Conservation (phyloP, 805 yeast genomes). For the Ascoidea tarda region DNA sequence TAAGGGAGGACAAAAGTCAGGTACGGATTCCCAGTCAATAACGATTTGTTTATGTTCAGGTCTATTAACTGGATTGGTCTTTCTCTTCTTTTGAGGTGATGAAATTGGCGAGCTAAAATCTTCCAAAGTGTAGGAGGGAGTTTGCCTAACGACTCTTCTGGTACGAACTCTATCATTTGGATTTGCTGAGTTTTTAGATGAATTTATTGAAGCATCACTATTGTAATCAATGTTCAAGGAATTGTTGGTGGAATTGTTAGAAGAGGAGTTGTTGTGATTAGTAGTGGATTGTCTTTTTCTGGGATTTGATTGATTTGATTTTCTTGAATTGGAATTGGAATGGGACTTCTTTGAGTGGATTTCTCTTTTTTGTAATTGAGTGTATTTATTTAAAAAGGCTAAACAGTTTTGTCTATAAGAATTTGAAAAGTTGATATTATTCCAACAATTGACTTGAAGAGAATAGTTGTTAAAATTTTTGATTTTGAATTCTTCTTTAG, state of each 20-base stretch:
- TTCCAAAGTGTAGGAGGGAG: constrained; percentile 7
- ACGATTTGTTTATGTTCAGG: constrained; percentile 11
- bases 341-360: constrained; percentile 11
- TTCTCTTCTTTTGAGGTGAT: constrained; percentile 9
- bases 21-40: constrained; percentile 53
- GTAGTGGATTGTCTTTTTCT: constrained; percentile 1
- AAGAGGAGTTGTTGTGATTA: constrained; percentile 2
- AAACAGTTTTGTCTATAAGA: constrained; percentile 34
- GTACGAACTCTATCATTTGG: constrained; percentile 36
- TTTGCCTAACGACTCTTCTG: constrained; percentile 30
- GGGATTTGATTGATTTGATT: not conserved
- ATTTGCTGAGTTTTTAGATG: constrained; percentile 3
- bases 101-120: constrained; percentile 1
- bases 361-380: constrained; percentile 3
- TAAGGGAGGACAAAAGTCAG: constrained; percentile 72
- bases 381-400: constrained; percentile 37
- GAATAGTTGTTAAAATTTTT: constrained; percentile 31
- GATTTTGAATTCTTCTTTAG: constrained; percentile 10
- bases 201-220: not conserved
- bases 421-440: constrained; percentile 23
- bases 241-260: constrained; percentile 3
- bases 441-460: constrained; percentile 39
- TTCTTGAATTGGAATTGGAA: constrained; percentile 14
- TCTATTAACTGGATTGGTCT: constrained; percentile 17
- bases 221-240: constrained; percentile 8